Evolutionary conservation across 2,329 filamentous ascomycete species (phyloP), one percentile per base, ranked within the genome.

Genomic region (Dothistroma pini): DNA sequence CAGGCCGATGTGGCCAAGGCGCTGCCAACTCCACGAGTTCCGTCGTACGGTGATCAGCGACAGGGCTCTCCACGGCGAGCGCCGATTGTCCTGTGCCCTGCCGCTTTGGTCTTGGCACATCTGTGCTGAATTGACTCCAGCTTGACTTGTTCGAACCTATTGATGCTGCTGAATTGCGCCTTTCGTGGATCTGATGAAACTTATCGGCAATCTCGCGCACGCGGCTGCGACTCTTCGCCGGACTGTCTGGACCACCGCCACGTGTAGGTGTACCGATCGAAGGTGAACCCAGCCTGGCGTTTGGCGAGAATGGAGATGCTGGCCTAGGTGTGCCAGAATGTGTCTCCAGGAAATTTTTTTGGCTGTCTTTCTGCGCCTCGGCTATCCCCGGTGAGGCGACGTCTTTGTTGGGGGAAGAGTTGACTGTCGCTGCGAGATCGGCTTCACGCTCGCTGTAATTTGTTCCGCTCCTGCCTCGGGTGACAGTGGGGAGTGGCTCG

Each of bases 201-300:
- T 76, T 82, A 22, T 76, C 80, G 38, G 81, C 81, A 49, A 84
- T 74, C 64, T 82, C 79, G 57, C 79, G 75, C 4, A 84, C 82
- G 19, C 51, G 76, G 41, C 78, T 76, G 50, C 80, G 76, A 44
- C 78, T 76, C 68, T 81, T 82, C 41, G 75, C 76, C 9, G 80
- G 69, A 47, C 68, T 70, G 53, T 69, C 62, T 19, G 67, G 56
- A 52, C 68, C 61, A 47, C 58, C 67, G 16, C 63, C 63, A 41
- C 44, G 56, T 25, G 54, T 55, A 21, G 63, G 66, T 25, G 62
- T 61, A 14, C 54, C 60, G 51, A 61, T 50, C 21, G 16, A 7
- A 12, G 58, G 49, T 8, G 29, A 53, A 5, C 19, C 25, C 19
- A 35, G 16, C n/a, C 32, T 22, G 19, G 48, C 34, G 19, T 47